Percentiles rank a stretch among this genome's conserved stretches.
Conservation (phyloP, 2,329 filamentous ascomycete genomes). For the Diaporthe velutina region DNA sequence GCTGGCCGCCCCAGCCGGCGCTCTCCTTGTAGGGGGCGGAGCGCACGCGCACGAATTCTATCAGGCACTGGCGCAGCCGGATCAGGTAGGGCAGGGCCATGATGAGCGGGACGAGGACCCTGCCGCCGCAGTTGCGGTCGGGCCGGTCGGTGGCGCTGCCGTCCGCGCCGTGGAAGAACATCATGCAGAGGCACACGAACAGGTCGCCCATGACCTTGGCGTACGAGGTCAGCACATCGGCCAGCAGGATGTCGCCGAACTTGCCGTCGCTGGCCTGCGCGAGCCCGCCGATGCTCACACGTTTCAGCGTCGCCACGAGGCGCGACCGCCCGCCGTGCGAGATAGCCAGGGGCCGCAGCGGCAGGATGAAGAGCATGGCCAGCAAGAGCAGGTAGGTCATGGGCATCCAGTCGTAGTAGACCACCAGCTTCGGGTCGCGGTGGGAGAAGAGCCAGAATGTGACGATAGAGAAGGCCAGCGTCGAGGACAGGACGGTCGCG, state of each 20-base stretch:
- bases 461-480: constrained; percentile 78
- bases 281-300: constrained; percentile 86
- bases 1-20: constrained; percentile 83
- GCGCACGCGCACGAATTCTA: constrained; percentile 83
- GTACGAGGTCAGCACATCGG: constrained; percentile 95
- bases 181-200: constrained; percentile 90
- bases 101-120: constrained; percentile 84
- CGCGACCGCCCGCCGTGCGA: constrained; percentile 80
- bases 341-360: constrained; percentile 72
- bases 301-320: constrained; percentile 80
- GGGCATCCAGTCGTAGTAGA: constrained; percentile 86
- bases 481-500: constrained; percentile 79
- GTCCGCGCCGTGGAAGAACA: constrained; percentile 73
- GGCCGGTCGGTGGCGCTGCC: constrained; percentile 84
- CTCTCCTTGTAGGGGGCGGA: constrained; percentile 67
- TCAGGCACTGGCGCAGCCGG: constrained; percentile 91
- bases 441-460: constrained; percentile 88
- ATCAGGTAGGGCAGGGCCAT: constrained; percentile 87
- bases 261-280: constrained; percentile 90
- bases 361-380: constrained; percentile 77
- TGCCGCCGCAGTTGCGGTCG: constrained; percentile 84
- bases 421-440: constrained; percentile 76
- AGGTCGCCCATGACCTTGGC: constrained; percentile 92
- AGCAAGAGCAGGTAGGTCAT: constrained; percentile 85
- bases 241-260: constrained; percentile 93